Percentiles rank a stretch among this genome's conserved stretches.
Evolutionary conservation across 2,329 filamentous ascomycete genomes (phyloP).

Genomic region (Trichoderma polysporum): DNA sequence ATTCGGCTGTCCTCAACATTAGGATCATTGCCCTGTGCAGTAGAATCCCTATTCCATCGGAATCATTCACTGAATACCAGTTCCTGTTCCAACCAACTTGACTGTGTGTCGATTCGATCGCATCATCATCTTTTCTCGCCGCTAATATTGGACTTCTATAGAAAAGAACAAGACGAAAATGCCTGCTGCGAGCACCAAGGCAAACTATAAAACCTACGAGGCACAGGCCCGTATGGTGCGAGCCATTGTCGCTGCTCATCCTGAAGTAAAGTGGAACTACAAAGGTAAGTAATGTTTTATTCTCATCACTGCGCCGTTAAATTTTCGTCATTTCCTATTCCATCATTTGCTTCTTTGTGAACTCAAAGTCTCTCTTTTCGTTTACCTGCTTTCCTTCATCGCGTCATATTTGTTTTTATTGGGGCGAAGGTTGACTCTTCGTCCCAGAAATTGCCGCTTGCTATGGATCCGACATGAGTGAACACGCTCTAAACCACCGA

Average conservation of each 20-base stretch:
- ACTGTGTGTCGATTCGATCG: background rate
- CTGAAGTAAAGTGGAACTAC: constrained; percentile 56
- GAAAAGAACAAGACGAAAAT: constrained; percentile 34
- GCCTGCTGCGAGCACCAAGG: constrained; percentile 43
- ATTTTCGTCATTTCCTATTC: constrained; percentile 9
- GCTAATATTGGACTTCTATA: background rate
- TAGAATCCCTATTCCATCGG: background rate
- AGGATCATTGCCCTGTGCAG: background rate
- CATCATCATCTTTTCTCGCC: background rate
- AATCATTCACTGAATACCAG: background rate
- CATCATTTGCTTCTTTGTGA: background rate
- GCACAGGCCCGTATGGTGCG: constrained; percentile 59
- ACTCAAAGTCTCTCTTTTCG: background rate
- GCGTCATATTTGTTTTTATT: background rate
- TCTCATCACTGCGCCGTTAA: background rate
- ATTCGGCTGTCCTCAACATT: background rate
- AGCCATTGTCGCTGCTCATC: constrained; percentile 59
- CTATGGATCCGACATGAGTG: constrained; percentile 51
- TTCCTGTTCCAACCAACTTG: background rate
- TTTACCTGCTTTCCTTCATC: background rate
- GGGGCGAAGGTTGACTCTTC: constrained; percentile 36
- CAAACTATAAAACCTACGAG: constrained; percentile 62
- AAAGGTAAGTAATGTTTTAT: constrained; percentile 50
- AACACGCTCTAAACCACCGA: constrained; percentile 50
- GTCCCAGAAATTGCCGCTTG: constrained; percentile 47